Base-by-base conservation (phyloP, 805 yeast species). In the Kazachstania bromeliacearum region DNA sequence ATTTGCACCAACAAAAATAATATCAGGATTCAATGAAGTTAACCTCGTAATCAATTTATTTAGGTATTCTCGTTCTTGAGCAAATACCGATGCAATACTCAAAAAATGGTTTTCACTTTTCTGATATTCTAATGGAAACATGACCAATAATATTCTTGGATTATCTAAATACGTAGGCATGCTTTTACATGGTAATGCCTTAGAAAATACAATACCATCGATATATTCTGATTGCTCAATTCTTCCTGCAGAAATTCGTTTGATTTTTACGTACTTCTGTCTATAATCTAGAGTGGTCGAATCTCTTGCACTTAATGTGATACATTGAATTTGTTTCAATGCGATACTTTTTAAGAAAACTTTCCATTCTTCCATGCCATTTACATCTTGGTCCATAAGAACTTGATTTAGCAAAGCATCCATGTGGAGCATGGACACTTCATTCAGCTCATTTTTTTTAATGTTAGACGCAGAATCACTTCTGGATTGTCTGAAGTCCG, bases 91-190 rank as follows among this genome's bases (percentile, higher is more conserved):
- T 39, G 85, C 82, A 38, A 88, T 63, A 51, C 94, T 82, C 57
- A 85, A 75, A 40, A 85, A 80, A 42, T 77, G 84, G 45, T 81
- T 85, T 36, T 80, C 85, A 28, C 75, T 77, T 41, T 79, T 76
- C 40, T 77, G 66, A 46, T 85, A 92, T 51, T 88, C 97, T 18
- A 92, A 62, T 0, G 96, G 96, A 50, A 92, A 92, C 67, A 87
- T 79, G 5, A 92, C 68, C 13, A 94, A 65, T 40, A 89, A 75
- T 27, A 92, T 81, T 37, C 77, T 71, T 0, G 99, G 97, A 34
- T 73, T 68, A 0, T 53, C 49, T 6, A 94, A 66, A 17, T 55
- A 51, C 5, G 73, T 57, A 0, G 85, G 73, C 98, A 92, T 94
- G 1, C 71, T 56, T 50, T 79, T 84, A 26, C 83, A 66, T 3